These are phyloP conservation scores for Caloboletus inedulis DNA, from an alignment of 1,284 basidiomycete genomes.

Conservation along the genomic window DNA sequence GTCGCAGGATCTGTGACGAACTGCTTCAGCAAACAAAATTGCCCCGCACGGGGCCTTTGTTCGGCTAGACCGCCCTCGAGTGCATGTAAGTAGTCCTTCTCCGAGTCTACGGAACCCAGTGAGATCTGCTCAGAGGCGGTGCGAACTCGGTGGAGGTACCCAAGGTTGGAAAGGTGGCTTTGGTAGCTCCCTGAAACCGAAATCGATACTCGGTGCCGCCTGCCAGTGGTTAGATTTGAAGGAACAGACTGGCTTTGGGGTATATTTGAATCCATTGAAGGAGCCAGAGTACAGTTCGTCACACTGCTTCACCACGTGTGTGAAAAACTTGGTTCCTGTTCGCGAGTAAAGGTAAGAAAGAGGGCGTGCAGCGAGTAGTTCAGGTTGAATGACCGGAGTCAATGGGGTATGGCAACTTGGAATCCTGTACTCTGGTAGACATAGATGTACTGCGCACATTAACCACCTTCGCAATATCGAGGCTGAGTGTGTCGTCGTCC, in stretches of 20 bases:
- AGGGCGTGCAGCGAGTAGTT: not conserved
- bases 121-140: slow-evolving; percentile 27
- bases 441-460: not conserved
- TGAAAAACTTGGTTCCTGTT: not conserved
- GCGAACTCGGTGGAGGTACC: slow-evolving; percentile 41
- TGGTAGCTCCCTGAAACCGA: slow-evolving; percentile 43
- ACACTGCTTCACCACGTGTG: not conserved
- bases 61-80: slow-evolving; percentile 24
- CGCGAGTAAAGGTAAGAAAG: not conserved
- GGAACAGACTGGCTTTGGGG: slow-evolving; percentile 29
- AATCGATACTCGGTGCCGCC: slow-evolving; percentile 24
- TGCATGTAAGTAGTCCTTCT: slow-evolving; percentile 13
- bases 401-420: slow-evolving; percentile 4
- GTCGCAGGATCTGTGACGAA: slow-evolving; percentile 22
- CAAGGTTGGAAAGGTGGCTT: slow-evolving; percentile 42
- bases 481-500: not conserved
- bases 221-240: slow-evolving; percentile 18
- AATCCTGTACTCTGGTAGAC: slow-evolving; percentile 6
- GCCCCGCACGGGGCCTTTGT: slow-evolving; percentile 17
- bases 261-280: slow-evolving; percentile 19
- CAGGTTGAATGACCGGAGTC: not conserved
- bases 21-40: slow-evolving; percentile 17
- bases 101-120: slow-evolving; percentile 2
- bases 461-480: not conserved
- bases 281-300: not conserved